These are phyloP conservation scores for Hortiboletus campestris DNA, from an alignment of 768 basidiomycete species.

Conservation along the genomic window DNA sequence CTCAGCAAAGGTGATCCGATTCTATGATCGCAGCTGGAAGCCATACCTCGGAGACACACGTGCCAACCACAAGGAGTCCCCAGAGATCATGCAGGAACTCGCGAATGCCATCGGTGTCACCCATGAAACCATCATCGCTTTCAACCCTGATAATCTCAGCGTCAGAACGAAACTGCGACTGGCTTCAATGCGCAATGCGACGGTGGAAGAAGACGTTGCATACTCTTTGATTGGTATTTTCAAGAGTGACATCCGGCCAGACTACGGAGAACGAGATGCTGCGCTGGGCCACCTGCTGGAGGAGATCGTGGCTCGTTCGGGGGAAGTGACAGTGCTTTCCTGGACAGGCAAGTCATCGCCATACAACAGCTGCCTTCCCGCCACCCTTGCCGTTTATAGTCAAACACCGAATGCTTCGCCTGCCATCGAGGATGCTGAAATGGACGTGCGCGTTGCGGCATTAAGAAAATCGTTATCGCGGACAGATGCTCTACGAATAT, in stretches of 20 bases:
- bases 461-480: neutral
- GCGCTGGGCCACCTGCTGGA: conserved; percentile 15
- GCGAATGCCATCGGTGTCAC: conserved; percentile 3
- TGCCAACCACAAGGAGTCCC: conserved; percentile 10
- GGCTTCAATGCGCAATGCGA: conserved; percentile 10
- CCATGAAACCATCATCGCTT: neutral
- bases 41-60: conserved; percentile 5
- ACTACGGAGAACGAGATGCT: conserved; percentile 6
- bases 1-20: conserved; percentile 5
- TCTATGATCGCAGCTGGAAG: conserved; percentile 10
- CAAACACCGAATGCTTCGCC: neutral
- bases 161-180: conserved; percentile 10
- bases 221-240: neutral
- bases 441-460: neutral
- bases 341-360: conserved; percentile 10
- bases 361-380: conserved; percentile 16
- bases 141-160: conserved; percentile 5
- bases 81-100: conserved; percentile 10
- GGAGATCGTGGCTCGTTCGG: conserved; percentile 8
- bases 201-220: neutral
- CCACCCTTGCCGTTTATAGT: neutral
- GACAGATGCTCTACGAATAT: neutral
- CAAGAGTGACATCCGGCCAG: neutral
- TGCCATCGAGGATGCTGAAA: neutral
- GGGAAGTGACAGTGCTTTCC: conserved; percentile 5